These are phyloP conservation scores for Pseudocercospora cruenta DNA, from an alignment of 2,329 filamentous ascomycete species.

Conservation along the genomic window DNA sequence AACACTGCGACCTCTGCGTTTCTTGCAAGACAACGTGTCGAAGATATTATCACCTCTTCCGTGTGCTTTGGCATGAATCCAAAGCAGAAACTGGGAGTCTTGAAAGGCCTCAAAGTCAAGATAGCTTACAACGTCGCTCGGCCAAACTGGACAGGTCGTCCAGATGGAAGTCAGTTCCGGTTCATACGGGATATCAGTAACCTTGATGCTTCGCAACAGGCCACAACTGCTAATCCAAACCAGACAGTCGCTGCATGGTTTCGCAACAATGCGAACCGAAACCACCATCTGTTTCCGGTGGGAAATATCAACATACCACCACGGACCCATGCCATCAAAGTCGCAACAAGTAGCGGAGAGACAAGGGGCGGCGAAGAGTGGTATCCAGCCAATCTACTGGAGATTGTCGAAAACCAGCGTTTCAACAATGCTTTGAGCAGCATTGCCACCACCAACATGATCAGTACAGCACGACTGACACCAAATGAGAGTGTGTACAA, in stretches of 20 bases:
- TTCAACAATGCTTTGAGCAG: neutral
- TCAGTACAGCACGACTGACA: neutral
- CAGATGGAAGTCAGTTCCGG: neutral
- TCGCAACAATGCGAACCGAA: too few relatives aligned
- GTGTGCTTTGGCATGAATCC: too few relatives aligned
- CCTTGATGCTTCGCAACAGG: neutral
- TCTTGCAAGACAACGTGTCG: neutral
- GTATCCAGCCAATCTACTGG: neutral
- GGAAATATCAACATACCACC: too few relatives aligned
- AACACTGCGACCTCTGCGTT: neutral
- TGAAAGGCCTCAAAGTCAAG: neutral
- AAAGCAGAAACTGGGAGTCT: neutral
- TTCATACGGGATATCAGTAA: neutral
- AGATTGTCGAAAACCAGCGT: neutral
- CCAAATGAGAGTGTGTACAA: too few relatives aligned
- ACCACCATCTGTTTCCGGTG: too few relatives aligned
- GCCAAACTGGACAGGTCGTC: neutral
- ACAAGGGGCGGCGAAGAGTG: neutral
- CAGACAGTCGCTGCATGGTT: neutral
- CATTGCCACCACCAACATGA: neutral
- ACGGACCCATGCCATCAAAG: too few relatives aligned
- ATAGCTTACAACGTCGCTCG: neutral
- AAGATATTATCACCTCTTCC: too few relatives aligned
- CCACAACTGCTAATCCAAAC: neutral
- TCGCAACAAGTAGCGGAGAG: neutral